phyloP scores from a whole-genome alignment of 257 asterid genomes.

The Nicotiana paniculata region DNA sequence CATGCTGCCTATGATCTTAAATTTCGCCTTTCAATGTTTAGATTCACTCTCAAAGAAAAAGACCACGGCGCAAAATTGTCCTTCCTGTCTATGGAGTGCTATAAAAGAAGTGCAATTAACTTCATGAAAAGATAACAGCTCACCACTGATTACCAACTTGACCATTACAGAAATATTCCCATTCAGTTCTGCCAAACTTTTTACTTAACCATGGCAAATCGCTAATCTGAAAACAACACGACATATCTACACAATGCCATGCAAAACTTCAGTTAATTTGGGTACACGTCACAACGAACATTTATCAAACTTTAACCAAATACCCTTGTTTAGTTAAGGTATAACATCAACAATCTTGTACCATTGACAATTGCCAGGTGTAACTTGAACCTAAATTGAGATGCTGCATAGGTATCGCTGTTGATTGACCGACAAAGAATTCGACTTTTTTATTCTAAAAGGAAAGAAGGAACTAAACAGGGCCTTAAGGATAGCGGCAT shows the following conservation, averaged over 20 bases:
- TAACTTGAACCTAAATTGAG: not conserved
- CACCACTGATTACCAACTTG: not conserved
- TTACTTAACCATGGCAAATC: not conserved
- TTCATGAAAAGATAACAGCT: not conserved
- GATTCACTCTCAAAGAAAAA: not conserved
- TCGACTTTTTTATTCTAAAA: not conserved
- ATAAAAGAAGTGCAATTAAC: conserved; percentile 4
- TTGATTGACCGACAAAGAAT: not conserved
- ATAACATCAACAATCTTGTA: not conserved
- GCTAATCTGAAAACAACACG: not conserved
- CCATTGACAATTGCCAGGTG: not conserved
- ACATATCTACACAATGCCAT: not conserved
- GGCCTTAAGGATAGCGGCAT: not conserved
- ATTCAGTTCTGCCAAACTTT: not conserved
- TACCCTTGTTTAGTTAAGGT: not conserved
- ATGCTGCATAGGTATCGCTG: not conserved
- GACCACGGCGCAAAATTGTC: not conserved
- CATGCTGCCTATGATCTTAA: not conserved
- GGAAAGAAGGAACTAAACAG: not conserved
- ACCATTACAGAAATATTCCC: not conserved
- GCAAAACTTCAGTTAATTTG: not conserved
- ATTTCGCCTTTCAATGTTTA: not conserved
- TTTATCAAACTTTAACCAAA: not conserved
- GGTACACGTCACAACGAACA: not conserved
- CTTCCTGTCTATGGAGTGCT: not conserved